A percentile compares a stretch with the other conserved stretches of the same genome.
Evolutionary conservation across 371 early-diverging fungal genomes (phyloP).

Genomic region (Apophysomyces trapeziformis): DNA sequence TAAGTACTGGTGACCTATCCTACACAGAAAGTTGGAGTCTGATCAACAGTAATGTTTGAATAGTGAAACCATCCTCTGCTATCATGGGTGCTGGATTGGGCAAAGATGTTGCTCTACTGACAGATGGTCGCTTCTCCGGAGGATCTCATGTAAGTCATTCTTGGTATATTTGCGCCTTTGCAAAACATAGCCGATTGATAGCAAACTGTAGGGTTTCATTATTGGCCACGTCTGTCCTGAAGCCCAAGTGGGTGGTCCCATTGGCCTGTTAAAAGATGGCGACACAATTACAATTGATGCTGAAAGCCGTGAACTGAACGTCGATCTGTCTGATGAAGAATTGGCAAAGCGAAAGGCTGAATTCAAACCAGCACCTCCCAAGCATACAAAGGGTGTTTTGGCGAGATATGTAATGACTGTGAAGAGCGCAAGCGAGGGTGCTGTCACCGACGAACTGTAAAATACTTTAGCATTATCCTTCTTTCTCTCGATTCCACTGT

Average conservation of each 20-base stretch:
- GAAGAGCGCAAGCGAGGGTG: constrained; percentile 82
- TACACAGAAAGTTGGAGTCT: background rate
- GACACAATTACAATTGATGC: constrained; percentile 92
- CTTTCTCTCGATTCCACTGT: background rate
- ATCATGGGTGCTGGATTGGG: constrained; percentile 99
- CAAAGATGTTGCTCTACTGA: constrained; percentile 93
- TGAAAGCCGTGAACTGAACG: constrained; percentile 68
- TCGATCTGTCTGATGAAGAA: constrained; percentile 80
- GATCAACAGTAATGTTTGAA: background rate
- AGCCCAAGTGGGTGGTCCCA: constrained; percentile 96
- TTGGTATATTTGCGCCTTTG: background rate
- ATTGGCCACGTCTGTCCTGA: constrained; percentile 98
- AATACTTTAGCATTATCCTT: background rate
- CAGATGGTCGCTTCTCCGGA: constrained; percentile 98
- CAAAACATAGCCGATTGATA: background rate
- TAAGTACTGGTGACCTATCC: constrained; percentile 23
- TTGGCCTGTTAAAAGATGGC: constrained; percentile 88
- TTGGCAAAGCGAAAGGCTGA: constrained; percentile 64
- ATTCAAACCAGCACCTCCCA: constrained; percentile 83
- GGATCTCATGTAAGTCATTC: constrained; percentile 79
- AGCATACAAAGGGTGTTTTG: constrained; percentile 88
- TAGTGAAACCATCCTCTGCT: constrained; percentile 91
- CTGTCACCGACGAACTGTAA: constrained; percentile 80
- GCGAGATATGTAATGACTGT: constrained; percentile 90
- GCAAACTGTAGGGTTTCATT: constrained; percentile 79